phyloP scores from a whole-genome alignment of 2,329 filamentous ascomycete species.

The Botryotinia globosa region DNA sequence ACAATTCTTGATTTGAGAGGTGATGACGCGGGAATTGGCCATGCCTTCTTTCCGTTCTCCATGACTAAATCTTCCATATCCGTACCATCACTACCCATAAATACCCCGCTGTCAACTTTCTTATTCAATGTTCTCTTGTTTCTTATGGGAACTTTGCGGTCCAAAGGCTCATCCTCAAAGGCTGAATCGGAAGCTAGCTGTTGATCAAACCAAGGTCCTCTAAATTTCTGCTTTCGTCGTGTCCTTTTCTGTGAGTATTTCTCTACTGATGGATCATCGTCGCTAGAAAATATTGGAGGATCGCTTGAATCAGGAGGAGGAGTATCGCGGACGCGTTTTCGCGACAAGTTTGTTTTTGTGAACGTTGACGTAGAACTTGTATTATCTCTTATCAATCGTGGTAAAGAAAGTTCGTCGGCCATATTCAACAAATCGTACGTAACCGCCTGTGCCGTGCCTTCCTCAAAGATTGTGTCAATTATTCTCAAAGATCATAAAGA shows the following conservation, averaged over 20 bases:
- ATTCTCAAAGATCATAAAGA: background rate
- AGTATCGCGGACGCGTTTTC: constrained; percentile 43
- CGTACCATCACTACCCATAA: constrained; percentile 59
- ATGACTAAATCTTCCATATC: constrained; percentile 42
- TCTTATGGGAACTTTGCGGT: constrained; percentile 23
- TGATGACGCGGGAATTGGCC: background rate
- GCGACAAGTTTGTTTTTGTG: background rate
- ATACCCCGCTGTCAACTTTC: constrained; percentile 68
- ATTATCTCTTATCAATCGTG: constrained; percentile 19
- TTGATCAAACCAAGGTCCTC: constrained; percentile 67
- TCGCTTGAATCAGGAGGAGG: constrained; percentile 58
- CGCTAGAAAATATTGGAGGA: constrained; percentile 68
- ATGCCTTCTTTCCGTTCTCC: background rate
- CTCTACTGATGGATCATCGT: constrained; percentile 65
- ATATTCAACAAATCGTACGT: constrained; percentile 11
- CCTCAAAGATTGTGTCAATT: background rate
- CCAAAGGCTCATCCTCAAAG: constrained; percentile 22
- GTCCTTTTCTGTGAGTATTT: constrained; percentile 54
- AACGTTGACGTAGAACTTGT: constrained; percentile 3
- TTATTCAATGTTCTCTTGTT: constrained; percentile 54
- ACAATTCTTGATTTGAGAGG: constrained; percentile 6
- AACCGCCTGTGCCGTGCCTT: background rate
- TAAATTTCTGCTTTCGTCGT: constrained; percentile 59
- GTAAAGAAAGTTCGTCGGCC: constrained; percentile 29
- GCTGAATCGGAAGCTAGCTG: constrained; percentile 41